Base-by-base conservation (phyloP, 2,329 filamentous ascomycete genomes). In the Ustulina deusta region DNA sequence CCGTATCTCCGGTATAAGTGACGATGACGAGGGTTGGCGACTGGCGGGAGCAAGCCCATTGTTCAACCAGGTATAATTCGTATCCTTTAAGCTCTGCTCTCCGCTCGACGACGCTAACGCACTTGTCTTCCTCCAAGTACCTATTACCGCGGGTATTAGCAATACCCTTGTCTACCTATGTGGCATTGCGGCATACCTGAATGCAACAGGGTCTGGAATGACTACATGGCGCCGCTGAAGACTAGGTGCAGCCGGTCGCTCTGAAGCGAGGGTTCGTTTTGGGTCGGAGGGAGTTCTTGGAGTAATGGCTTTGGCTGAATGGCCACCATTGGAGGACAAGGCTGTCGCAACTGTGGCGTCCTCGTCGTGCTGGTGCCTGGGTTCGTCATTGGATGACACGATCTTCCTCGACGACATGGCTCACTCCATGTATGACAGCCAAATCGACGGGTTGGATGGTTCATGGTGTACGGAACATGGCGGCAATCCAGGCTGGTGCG, bases 31-130 rank as follows among this genome's bases (percentile, higher is more conserved):
- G 92, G 17, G 95, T 97, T 0, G 95, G 95, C 69, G 97, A 93
- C 64, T 90, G 87, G 60, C 96, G 89, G 13, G 95, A 97, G 80
- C 94, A 97, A 6, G 93, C 93, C 96, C 96, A 99, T 84, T 99
- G 96, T 79, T 98, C 96, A 71, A 98, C 93, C 17, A 98, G 82
- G 79, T 98, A 98, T 69, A 95, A 85, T 79, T 98, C 94, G 80
- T 97, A 98, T 72, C 95, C 95, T 68, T 87, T 83, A 6, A 99
- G 85, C 57, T 87, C 83, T 57, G 86, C 85, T 63, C 89, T 88
- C 61, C 91, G 90, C 73, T 94, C 89, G 71, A 97, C 84, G 7
- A 97, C 89, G 2, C 84, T 85, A 3, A 93, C 94, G 5, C 87
- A 88, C 1, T 89, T 84, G 71, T 98, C 96, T 77, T 97, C 92